Evolutionary conservation across 2,329 filamentous ascomycete species (phyloP).

Genomic region (Cercospora janseana): DNA sequence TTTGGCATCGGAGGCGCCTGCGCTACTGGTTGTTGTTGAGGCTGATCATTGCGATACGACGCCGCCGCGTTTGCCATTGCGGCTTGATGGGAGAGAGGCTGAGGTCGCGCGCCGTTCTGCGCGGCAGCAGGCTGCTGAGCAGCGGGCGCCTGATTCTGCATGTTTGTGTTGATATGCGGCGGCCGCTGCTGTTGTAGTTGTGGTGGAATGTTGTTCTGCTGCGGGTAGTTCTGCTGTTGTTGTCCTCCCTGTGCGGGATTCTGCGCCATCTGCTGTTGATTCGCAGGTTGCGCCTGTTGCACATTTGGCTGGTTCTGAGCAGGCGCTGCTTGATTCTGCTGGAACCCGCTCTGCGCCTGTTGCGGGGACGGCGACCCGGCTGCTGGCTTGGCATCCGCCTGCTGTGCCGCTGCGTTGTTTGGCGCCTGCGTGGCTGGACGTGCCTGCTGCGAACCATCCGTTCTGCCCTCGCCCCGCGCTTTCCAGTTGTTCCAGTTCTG

Average conservation of each 20-base stretch:
- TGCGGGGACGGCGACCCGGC: conserved; percentile 20
- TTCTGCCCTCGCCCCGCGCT: conserved; percentile 19
- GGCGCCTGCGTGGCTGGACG: conserved; percentile 26
- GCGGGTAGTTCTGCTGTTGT: conserved; percentile 35
- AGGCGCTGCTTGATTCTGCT: conserved; percentile 15
- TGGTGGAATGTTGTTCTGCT: conserved; percentile 30
- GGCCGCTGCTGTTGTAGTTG: conserved; percentile 24
- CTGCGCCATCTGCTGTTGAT: conserved; percentile 38
- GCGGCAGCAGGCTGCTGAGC: conserved; percentile 22
- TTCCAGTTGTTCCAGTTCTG: conserved; percentile 23
- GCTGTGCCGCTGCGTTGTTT: conserved; percentile 25
- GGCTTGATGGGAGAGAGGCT: conserved; percentile 45
- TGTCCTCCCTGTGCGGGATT: conserved; percentile 24
- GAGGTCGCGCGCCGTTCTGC: conserved; percentile 30
- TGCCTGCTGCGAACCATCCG: conserved; percentile 21
- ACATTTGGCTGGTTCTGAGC: conserved; percentile 24
- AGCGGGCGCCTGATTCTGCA: conserved; percentile 26
- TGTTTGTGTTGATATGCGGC: conserved; percentile 18
- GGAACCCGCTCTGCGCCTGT: conserved; percentile 26
- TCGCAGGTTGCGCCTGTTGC: conserved; percentile 30
- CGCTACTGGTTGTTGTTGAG: conserved; percentile 24
- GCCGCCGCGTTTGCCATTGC: conserved; percentile 43
- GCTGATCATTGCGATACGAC: conserved; percentile 21
- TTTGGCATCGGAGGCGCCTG: conserved; percentile 29
- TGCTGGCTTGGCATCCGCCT: conserved; percentile 20